A percentile compares a stretch with the other conserved stretches of the same genome.
phyloP scores from a whole-genome alignment of 768 basidiomycete species.

The Candolleomyces eurysporus region DNA sequence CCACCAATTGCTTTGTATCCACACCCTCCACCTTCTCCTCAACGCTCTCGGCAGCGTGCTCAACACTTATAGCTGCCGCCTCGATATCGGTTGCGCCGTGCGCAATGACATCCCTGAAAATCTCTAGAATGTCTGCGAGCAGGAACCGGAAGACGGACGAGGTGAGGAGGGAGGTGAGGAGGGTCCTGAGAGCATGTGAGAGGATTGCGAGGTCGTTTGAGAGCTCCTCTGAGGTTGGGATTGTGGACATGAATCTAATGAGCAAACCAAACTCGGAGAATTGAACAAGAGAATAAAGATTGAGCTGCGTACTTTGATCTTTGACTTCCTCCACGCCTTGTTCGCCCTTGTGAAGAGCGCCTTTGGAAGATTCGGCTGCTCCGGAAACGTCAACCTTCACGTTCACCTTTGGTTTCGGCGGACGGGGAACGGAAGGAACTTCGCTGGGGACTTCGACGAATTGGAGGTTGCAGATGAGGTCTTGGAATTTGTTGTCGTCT shows the following conservation, averaged over 20 bases:
- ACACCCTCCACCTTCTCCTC: conserved; percentile 19
- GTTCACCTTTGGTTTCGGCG: conserved; percentile 8
- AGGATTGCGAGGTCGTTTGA: conserved; percentile 26
- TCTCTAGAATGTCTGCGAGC: conserved; percentile 28
- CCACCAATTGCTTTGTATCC: conserved; percentile 17
- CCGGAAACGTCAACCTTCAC: not conserved
- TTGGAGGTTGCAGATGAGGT: conserved; percentile 28
- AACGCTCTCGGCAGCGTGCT: conserved; percentile 30
- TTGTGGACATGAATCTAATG: conserved; percentile 8
- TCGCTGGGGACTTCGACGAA: conserved; percentile 18
- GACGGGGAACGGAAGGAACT: conserved; percentile 15
- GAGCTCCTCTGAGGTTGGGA: conserved; percentile 22
- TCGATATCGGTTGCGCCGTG: conserved; percentile 31
- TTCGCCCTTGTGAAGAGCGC: conserved; percentile 11
- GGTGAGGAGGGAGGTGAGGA: conserved; percentile 26
- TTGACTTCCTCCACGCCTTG: conserved; percentile 9
- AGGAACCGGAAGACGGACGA: conserved; percentile 36
- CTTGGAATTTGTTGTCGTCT: conserved; percentile 39
- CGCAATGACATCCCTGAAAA: conserved; percentile 29
- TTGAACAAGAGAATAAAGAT: not conserved
- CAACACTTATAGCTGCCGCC: conserved; percentile 26
- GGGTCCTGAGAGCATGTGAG: conserved; percentile 23
- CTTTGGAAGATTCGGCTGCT: conserved; percentile 11
- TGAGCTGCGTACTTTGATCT: conserved; percentile 14
- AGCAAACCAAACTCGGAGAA: too few species aligned